Conservation (phyloP, 2,329 filamentous ascomycete species). For the Diaporthe humulicola region DNA sequence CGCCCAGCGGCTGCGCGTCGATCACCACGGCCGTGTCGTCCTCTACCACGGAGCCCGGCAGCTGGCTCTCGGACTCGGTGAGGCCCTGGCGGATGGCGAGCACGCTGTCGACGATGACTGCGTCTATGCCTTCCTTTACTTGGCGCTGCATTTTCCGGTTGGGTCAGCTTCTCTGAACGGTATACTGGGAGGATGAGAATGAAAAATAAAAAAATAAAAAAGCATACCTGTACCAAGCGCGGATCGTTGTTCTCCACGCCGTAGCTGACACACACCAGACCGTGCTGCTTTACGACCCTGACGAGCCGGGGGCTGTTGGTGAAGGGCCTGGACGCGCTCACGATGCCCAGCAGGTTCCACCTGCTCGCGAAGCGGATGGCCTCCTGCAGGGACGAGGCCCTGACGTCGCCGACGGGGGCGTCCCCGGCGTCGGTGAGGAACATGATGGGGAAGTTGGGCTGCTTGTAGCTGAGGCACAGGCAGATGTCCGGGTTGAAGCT, state of each 20-base stretch:
- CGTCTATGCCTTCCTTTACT: conserved; percentile 95
- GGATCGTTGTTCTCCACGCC: conserved; percentile 92
- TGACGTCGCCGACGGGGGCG: conserved; percentile 85
- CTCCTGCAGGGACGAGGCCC: conserved; percentile 92
- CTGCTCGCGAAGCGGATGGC: conserved; percentile 93
- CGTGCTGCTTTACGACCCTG: conserved; percentile 92
- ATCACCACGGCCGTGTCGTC: conserved; percentile 12
- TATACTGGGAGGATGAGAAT: conserved; percentile 32
- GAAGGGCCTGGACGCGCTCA: conserved; percentile 88
- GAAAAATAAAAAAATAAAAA: background rate
- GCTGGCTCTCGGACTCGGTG: conserved; percentile 59
- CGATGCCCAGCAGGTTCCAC: conserved; percentile 95
- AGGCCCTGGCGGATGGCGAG: conserved; percentile 92
- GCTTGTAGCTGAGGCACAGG: conserved; percentile 93
- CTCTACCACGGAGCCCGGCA: conserved; percentile 14
- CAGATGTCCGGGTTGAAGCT: conserved; percentile 99
- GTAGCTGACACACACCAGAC: conserved; percentile 94
- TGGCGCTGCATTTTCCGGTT: conserved; percentile 71
- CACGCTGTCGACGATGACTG: conserved; percentile 96
- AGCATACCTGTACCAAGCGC: conserved; percentile 82
- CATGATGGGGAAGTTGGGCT: conserved; percentile 94
- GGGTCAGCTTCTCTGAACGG: background rate
- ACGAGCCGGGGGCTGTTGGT: conserved; percentile 91
- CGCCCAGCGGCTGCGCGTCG: conserved; percentile 9
- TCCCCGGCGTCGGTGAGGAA: conserved; percentile 93